A percentile compares a stretch with the other conserved stretches of the same genome.
Evolutionary conservation across 371 early-diverging fungal species (phyloP).

Genomic region (Mortierella sp.): DNA sequence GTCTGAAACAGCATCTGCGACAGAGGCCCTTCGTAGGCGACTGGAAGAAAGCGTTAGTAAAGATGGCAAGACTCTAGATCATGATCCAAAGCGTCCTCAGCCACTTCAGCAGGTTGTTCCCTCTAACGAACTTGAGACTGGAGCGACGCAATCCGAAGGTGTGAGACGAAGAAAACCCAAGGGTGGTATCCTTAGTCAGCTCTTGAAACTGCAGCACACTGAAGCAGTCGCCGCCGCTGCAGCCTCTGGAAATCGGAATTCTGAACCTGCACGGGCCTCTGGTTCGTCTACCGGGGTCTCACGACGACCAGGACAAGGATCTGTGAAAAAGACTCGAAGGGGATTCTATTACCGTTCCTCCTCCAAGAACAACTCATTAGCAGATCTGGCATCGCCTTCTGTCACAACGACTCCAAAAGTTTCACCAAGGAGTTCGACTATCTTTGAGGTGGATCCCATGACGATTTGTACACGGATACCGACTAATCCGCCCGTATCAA

Average conservation of each 20-base stretch:
- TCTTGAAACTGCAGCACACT: conserved; percentile 36
- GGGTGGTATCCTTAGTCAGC: conserved; percentile 45
- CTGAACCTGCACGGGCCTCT: not conserved
- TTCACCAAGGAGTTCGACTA: conserved; percentile 37
- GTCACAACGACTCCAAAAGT: conserved; percentile 40
- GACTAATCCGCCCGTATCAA: conserved; percentile 33
- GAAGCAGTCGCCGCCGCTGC: conserved; percentile 43
- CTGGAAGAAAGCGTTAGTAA: conserved; percentile 20
- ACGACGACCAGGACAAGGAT: conserved; percentile 16
- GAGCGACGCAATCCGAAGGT: conserved; percentile 7
- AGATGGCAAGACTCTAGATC: not conserved
- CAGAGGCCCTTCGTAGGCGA: conserved; percentile 18
- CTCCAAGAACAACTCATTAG: conserved; percentile 40
- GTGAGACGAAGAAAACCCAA: conserved; percentile 40
- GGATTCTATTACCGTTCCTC: conserved; percentile 45
- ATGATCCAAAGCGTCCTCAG: not conserved
- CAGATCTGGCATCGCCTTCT: conserved; percentile 29
- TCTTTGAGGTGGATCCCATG: conserved; percentile 31
- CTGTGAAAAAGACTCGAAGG: conserved; percentile 43
- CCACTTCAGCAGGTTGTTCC: too few relatives aligned
- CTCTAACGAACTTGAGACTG: not conserved
- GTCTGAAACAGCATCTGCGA: not conserved
- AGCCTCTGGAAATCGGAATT: not conserved
- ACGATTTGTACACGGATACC: conserved; percentile 25
- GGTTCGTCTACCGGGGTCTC: conserved; percentile 12